Evolutionary conservation across 495 filamentous ascomycete genomes (phyloP).

Genomic region (Aspergillus hancockii): DNA sequence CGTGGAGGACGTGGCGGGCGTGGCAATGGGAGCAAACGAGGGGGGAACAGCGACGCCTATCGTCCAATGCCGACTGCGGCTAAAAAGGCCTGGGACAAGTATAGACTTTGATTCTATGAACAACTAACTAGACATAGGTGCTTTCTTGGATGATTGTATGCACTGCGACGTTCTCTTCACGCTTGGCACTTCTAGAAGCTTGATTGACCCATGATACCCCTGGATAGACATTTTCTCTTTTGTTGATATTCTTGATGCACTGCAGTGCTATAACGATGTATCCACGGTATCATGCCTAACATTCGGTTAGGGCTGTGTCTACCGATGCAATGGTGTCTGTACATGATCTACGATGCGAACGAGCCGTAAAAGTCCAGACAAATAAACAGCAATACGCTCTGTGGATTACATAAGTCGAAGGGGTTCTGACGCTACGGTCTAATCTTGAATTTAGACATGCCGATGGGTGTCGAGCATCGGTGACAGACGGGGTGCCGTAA

Average conservation of each 20-base stretch:
- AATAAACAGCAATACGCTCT: neutral
- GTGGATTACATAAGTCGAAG: neutral
- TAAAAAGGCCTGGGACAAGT: conserved; percentile 36
- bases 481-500: neutral
- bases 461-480: neutral
- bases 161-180: neutral
- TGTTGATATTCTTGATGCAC: neutral
- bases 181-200: neutral
- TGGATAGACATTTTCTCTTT: neutral
- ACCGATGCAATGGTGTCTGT: neutral
- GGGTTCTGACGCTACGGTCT: neutral
- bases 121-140: neutral
- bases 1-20: conserved; percentile 22
- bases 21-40: conserved; percentile 13
- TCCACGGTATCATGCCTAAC: neutral
- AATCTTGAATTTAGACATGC: neutral
- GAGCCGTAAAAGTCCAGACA: neutral
- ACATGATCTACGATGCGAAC: neutral
- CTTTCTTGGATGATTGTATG: neutral
- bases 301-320: neutral
- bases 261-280: neutral
- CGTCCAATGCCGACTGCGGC: conserved; percentile 40
- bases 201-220: neutral
- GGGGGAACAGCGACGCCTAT: conserved; percentile 27
- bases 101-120: conserved; percentile 25